Conservation (phyloP, 2,329 filamentous ascomycete genomes). For the Aureobasidium sp. region DNA sequence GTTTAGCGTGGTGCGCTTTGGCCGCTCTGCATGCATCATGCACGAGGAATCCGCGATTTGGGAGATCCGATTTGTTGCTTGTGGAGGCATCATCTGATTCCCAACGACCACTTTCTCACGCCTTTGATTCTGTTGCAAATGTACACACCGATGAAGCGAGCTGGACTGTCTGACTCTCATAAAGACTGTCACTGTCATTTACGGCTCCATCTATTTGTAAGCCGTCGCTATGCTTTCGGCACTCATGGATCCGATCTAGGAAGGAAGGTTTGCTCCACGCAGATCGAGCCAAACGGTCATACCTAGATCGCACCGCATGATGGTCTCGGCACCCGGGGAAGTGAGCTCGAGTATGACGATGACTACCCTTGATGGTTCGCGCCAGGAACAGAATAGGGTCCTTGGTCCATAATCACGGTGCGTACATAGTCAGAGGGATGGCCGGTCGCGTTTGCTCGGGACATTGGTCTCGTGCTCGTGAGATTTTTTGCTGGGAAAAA, state of each 20-base stretch:
- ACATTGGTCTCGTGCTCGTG: neutral
- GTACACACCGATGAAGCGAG: neutral
- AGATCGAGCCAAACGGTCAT: constrained; percentile 1
- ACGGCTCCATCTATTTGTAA: neutral
- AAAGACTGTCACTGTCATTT: neutral
- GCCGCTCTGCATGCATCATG: constrained; percentile 1
- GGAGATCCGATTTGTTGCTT: neutral
- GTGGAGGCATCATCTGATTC: neutral
- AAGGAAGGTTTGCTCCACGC: neutral
- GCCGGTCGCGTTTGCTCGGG: neutral
- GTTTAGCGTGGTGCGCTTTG: neutral
- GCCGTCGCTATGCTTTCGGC: neutral
- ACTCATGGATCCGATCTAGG: neutral
- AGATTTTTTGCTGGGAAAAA: neutral
- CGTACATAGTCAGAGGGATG: neutral
- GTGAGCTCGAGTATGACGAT: neutral
- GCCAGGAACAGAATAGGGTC: neutral
- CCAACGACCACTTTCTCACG: neutral
- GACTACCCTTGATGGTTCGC: neutral
- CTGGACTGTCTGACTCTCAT: neutral
- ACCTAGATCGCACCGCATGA: constrained; percentile 2
- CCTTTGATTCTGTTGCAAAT: neutral
- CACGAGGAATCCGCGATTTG: neutral
- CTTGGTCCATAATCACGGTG: neutral
- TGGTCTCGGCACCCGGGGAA: constrained; percentile 6